Base-by-base conservation (phyloP, 192 early-diverging fungal genomes). In the Podila epigama region DNA sequence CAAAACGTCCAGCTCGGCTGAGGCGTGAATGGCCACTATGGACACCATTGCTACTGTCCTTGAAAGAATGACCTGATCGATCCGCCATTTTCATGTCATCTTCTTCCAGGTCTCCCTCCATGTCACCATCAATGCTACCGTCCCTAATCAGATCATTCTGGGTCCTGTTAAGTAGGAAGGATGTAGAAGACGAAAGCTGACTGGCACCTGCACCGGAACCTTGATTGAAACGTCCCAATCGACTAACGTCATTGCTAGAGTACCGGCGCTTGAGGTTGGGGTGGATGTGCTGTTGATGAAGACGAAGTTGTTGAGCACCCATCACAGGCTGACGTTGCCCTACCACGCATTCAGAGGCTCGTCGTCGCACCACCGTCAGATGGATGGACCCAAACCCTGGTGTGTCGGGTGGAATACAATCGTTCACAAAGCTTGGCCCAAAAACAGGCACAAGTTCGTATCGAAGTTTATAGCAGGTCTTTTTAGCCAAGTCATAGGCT, bases 191-290 rank as follows among this genome's bases (percentile, higher is more conserved):
- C 4, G 73, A 77, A 4, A 77, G 34, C 5, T 77, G 73, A 32
- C 66, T 77, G 5, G 73, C 22, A 4, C 51, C 36, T 5, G 66
- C 28, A 16, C 65, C 50, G n/a, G 56, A 58, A 3, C 51, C 15
- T 33, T 68, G 73, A 35, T 37, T 68, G 29, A 60, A 58, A 25
- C 73, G 73, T 48, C 73, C 58, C 16, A 77, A 42, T 10, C 73
- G 73, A 31, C 66, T 68, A 48, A 77, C 73, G 25, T 77, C 73
- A 39, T 77, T 77, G n/a, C 73, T 77, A 5, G 73, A 77, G 34
- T 77, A 68, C 29, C 73, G 60, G 18, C 73, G 54, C 50, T 77
- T 77, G 25, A 77, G 33, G 29, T 61, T 64, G 0, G 73, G 73
- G 42, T 77, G 73, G 39, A 77, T 58, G 35, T 75, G 72, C 4